These are phyloP conservation scores for Fusarium sp. DNA, from an alignment of 2,329 filamentous ascomycete genomes.

Conservation along the genomic window DNA sequence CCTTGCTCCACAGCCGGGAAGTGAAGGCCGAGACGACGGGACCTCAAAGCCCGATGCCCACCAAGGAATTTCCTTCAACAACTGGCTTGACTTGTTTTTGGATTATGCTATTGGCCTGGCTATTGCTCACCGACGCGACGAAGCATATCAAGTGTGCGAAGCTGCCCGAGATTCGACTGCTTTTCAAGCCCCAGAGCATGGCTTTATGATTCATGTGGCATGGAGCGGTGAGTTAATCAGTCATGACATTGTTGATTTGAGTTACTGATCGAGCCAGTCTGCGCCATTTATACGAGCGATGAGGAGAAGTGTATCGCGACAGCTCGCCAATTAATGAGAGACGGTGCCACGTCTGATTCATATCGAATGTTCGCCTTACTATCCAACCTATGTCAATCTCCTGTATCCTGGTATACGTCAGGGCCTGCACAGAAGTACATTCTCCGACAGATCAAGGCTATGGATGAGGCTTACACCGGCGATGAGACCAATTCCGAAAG, in stretches of 20 bases:
- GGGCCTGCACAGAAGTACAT: slow-evolving; percentile 91
- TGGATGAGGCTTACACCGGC: slow-evolving; percentile 70
- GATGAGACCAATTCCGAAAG: slow-evolving; percentile 29
- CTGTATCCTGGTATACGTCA: slow-evolving; percentile 79
- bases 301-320: slow-evolving; percentile 78
- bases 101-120: slow-evolving; percentile 85
- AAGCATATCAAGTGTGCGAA: slow-evolving; percentile 83
- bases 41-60: slow-evolving; percentile 60
- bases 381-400: slow-evolving; percentile 79
- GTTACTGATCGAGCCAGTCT: slow-evolving; percentile 62
- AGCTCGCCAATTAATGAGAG: slow-evolving; percentile 85
- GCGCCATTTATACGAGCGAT: slow-evolving; percentile 83
- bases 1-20: slow-evolving; percentile 46
- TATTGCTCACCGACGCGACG: slow-evolving; percentile 70
- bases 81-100: slow-evolving; percentile 91
- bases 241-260: neutral
- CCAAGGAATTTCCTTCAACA: slow-evolving; percentile 81
- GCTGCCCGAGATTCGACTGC: slow-evolving; percentile 83
- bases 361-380: slow-evolving; percentile 85
- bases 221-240: slow-evolving; percentile 70
- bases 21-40: slow-evolving; percentile 37
- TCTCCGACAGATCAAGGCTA: slow-evolving; percentile 87
- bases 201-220: slow-evolving; percentile 78
- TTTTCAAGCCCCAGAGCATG: slow-evolving; percentile 76
- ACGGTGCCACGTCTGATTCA: slow-evolving; percentile 82